Base-by-base conservation (phyloP, 2,329 filamentous ascomycete genomes). In the Hansfordia pulvinata region DNA sequence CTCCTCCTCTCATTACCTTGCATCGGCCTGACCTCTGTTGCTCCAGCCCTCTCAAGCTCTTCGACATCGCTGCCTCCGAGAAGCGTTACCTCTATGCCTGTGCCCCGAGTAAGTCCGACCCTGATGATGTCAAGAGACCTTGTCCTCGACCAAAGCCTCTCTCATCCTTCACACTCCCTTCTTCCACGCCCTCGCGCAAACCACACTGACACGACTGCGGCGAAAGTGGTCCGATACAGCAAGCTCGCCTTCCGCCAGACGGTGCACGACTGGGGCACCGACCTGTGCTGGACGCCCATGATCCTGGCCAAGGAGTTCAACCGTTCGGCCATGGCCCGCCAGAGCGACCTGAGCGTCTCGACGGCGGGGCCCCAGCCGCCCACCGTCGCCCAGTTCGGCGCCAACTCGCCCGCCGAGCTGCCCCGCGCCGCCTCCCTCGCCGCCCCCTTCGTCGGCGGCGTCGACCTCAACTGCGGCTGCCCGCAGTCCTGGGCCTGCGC, bases 201-300 rank as follows among this genome's bases (percentile, higher is more conserved):
- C 7, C 17, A 19, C 26, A 17, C 9, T 16, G 16, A 15, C 11
- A n/a, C 9, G 12, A 19, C 28, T 19, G 24, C 25, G 14, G 23
- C 13, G 17, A 27, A 10, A n/a, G 10, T 26, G 15, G 26, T n/a
- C n/a, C n/a, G n/a, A 17, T 40, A 29, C 39, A 34, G 17, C 41
- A 35, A 77, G 64, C 62, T 81, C 21, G 75, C 76, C 23, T 81
- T 82, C 43, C 66, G 76, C 25, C 66, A 78, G 38, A 74, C 76
- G 0, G 69, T 75, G 3, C 62, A 71, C 34, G 56, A 66, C 25
- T 80, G 76, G 45, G 69, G 66, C 25, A 66, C 68, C 10, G 75
- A 81, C 44, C 46, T 81, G 6, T 72, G 67, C 36, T 81, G 76
- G 67, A 79, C 75, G 3, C 76, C 76, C 22, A 81, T 81, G 76